Base-by-base conservation (phyloP, 257 asterid species). In the Jacaranda copaia region DNA sequence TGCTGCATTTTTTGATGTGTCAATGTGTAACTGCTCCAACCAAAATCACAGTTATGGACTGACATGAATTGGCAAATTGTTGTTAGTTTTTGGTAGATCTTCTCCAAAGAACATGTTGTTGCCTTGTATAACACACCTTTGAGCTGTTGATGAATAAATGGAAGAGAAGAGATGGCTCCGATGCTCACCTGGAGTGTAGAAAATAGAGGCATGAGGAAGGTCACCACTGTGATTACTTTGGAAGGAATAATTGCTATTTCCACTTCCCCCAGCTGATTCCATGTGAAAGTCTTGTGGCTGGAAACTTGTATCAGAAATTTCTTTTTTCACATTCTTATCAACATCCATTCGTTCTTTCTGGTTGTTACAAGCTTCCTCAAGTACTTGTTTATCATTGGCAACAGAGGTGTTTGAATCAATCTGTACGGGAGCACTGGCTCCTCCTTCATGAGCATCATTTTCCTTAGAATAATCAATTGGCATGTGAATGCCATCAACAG, bases 351-450 rank as follows among this genome's bases (percentile, higher is more conserved):
- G 18, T 76, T 83, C 83, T 59, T 68, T 67, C 35, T 55, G 79
- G 55, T 66, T 81, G 60, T 40, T 64, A 70, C 6, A 71, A 68
- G 64, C 78, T 58, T 68, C 68, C 58, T 80, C 82, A 70, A 46
- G 38, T 18, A 66, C 74, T 39, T 80, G 89, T 81, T 95, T 91
- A 73, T 82, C 85, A 8, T 80, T 82, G 77, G 93, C 94, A 77
- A 95, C 63, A 45, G 97, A 95, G 80, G 96, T 77, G 86, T 70
- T 81, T 66, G 92, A 89, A 80, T 79, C 79, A 71, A 84, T 77
- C 38, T 74, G 78, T 62, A 79, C 12, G 32, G 76, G 45, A 59
- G 80, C 82, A 72, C 73, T 81, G 70, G 67, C 68, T 70, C 70
- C 86, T 83, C 79, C 80, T 76, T 82, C 90, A 79, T 72, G 68